phyloP scores from a whole-genome alignment of 2,329 filamentous ascomycete genomes.

The Diplocarpon rosae region DNA sequence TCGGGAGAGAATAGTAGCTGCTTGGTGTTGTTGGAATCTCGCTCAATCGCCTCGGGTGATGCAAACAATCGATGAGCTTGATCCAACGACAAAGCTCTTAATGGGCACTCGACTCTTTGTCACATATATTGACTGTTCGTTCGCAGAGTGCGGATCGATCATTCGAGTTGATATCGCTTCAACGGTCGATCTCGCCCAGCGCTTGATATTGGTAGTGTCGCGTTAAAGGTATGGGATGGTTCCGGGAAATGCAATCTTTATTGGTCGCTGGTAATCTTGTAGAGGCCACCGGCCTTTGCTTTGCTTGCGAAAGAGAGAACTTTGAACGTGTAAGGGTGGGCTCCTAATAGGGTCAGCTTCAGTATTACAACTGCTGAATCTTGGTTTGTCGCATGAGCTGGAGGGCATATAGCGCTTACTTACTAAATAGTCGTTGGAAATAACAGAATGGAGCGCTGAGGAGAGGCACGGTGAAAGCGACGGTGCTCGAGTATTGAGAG shows the following conservation, averaged over 20 bases:
- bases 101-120: background rate
- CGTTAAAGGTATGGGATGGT: background rate
- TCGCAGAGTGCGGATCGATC: background rate
- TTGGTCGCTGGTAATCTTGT: too few species aligned
- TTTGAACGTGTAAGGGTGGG: too few species aligned
- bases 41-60: background rate
- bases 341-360: too few species aligned
- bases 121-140: background rate
- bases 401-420: too few species aligned
- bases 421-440: too few species aligned
- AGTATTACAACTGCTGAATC: too few species aligned
- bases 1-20: constrained; percentile 8
- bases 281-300: too few species aligned
- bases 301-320: too few species aligned
- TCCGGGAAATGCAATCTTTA: too few species aligned
- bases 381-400: too few species aligned
- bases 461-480: background rate
- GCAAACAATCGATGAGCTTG: background rate
- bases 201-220: background rate
- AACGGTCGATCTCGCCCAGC: background rate
- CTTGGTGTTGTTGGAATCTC: constrained; percentile 4
- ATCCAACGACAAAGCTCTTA: constrained; percentile 1
- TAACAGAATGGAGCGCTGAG: background rate
- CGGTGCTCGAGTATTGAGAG: background rate
- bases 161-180: background rate